Evolutionary conservation across 1,284 basidiomycete genomes (phyloP), one percentile per base, ranked within the genome.

Genomic region (Schizophyllum commune): DNA sequence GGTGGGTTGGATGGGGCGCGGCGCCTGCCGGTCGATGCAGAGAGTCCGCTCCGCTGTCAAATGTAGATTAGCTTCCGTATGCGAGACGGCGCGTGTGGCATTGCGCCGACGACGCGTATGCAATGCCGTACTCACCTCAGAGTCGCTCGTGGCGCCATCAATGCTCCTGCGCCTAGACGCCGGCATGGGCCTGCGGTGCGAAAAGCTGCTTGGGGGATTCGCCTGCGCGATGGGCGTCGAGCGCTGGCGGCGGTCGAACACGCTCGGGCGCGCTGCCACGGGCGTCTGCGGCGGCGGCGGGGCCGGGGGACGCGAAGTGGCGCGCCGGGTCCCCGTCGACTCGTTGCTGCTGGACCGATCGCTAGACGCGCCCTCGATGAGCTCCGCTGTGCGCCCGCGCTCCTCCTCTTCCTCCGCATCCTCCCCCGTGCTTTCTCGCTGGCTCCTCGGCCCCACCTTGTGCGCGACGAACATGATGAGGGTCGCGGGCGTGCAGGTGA

Each of bases 1-100:
- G 79, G 77, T 4, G 88, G 85, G 66, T 86, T 89, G 20, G 88
- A 90, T 0, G 87, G 85, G 0, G 83, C 78, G 59, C 87, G 85
- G 34, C 74, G 81, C 47, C 79, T 71, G 5, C 73, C 71, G 51
- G 74, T 47, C 13, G 39, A 47, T 47, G 39, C 9, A 17, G 39
- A 47, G 9, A 47, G 39, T 13, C 39, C 39, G 17, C 73, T 55
- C 60, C 70, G 39, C 76, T 75, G 19, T 74, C 72, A 68, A 77
- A 83, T 6, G 77, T 64, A 54, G 72, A 71, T 13, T 80, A 78
- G 69, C 75, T 74, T 56, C 72, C 64, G 61, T 72, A 69, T 70
- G 60, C 32, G 59, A 39, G 63, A 56, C 58, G 51, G 22, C 21
- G 19, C 59, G 15, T 58, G 39, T n/a, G 62, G 55, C 17, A 55